A percentile compares a stretch with the other conserved stretches of the same genome.
Conservation (phyloP, 139 green algal species). For the Pleodorina starrii region DNA sequence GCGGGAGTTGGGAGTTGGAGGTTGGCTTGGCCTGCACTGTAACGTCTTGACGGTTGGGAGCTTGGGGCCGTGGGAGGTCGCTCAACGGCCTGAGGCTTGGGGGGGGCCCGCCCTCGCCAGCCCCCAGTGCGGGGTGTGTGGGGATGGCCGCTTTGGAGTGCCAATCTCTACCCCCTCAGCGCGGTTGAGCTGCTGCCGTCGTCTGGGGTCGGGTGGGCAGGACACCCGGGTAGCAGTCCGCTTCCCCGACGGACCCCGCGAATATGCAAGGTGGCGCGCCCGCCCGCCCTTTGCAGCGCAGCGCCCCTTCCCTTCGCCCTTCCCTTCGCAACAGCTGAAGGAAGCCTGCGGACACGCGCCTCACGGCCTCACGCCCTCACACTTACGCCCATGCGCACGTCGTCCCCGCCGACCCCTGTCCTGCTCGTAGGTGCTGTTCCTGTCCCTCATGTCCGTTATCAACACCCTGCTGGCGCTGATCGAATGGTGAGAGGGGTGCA, state of each 20-base stretch:
- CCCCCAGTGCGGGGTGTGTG: not conserved
- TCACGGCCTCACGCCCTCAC: not conserved
- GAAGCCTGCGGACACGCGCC: not conserved
- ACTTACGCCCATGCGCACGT: not conserved
- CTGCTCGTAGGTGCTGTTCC: slow-evolving; percentile 62
- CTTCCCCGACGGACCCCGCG: too few species aligned
- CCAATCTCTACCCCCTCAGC: not conserved
- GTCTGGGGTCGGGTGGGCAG: too few species aligned
- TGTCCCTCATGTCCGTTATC: slow-evolving; percentile 67
- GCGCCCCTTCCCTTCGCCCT: not conserved
- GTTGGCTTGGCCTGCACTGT: too few species aligned
- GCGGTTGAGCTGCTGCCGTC: too few species aligned
- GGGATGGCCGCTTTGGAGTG: not conserved
- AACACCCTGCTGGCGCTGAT: slow-evolving; percentile 64
- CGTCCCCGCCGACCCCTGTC: not conserved
- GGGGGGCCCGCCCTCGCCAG: not conserved
- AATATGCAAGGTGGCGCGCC: too few species aligned
- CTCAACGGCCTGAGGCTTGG: not conserved
- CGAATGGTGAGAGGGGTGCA: slow-evolving; percentile 46
- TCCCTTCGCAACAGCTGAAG: not conserved
- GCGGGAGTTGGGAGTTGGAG: not conserved
- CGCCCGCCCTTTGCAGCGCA: not conserved
- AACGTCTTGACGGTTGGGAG: not conserved
- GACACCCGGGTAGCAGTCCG: too few species aligned
- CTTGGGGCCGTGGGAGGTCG: not conserved